These are phyloP conservation scores for Trichophaea hybrida DNA, from an alignment of 2,329 filamentous ascomycete species.

Conservation along the genomic window DNA sequence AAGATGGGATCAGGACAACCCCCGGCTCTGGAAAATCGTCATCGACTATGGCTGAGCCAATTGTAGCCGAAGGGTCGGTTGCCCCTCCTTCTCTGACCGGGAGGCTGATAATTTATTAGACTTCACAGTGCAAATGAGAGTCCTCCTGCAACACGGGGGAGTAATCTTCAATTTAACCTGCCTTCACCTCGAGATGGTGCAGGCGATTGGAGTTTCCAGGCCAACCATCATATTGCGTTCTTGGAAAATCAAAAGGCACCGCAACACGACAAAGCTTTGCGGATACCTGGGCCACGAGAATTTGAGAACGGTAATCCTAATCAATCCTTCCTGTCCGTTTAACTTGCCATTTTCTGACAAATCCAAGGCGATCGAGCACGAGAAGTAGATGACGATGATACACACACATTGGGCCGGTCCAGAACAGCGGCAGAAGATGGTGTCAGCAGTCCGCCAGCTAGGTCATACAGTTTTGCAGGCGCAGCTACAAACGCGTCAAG, in stretches of 20 bases:
- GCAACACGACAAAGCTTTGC: constrained; percentile 44
- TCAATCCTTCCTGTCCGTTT: not conserved
- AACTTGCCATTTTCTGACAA: not conserved
- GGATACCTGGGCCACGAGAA: constrained; percentile 84
- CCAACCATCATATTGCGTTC: constrained; percentile 57
- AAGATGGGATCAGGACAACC: not conserved
- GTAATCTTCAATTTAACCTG: constrained; percentile 14
- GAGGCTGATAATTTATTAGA: not conserved
- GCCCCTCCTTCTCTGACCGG: not conserved
- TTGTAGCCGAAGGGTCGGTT: not conserved
- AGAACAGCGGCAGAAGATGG: constrained; percentile 13
- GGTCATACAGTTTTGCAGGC: constrained; percentile 12
- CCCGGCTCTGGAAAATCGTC: constrained; percentile 3
- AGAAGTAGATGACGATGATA: constrained; percentile 23
- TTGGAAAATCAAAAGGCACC: constrained; percentile 66
- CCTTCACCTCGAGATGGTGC: constrained; percentile 19
- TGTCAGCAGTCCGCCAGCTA: constrained; percentile 8
- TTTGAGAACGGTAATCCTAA: constrained; percentile 61
- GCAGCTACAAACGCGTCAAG: constrained; percentile 14
- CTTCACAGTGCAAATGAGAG: not conserved
- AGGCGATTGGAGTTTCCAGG: constrained; percentile 11
- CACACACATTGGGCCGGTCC: constrained; percentile 12
- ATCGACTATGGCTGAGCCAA: constrained; percentile 7
- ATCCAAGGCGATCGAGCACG: constrained; percentile 11
- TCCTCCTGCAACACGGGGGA: not conserved